Evolutionary conservation across 2,329 filamentous ascomycete species (phyloP), one percentile per base, ranked within the genome.

Genomic region (Colletotrichum filicis): DNA sequence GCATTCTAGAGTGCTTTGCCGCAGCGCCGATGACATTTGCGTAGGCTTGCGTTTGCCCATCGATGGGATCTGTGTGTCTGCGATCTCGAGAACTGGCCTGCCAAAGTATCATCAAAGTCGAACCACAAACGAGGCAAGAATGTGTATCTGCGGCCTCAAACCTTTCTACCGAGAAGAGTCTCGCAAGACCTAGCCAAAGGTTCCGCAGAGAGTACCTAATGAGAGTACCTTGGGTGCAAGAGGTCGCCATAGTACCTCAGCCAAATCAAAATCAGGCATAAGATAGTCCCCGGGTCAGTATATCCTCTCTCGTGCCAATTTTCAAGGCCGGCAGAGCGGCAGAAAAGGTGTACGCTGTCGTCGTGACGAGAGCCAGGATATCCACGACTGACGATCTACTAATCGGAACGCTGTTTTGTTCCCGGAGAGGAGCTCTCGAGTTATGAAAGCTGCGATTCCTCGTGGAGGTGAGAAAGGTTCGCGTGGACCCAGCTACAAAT

Each of bases 271-370:
- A 24, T 19, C 35, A 56, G 69, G 30, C 32, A 68, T n/a, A 58
- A 32, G 26, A 61, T 46, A 63, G 28, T 35, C 58, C 35, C 7
- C 61, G 35, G 26, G 52, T 68, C 57, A 52, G 56, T 30, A 32
- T 71, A 52, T 62, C 57, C 24, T 71, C 61, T 62, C 71, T 57
- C 62, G 52, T 37, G 28, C 62, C 22, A 35, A 22, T 37, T 46
- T 24, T 52, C 56, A 37, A 52, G 30, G 46, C 19, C 37, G 56
- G 37, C 22, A 57, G 49, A 19, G 55, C 26, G 53, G 62, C 62
- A 62, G 37, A 42, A 42, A 42, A 42, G 62, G 49, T 61, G 30
- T 35, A 28, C 22, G 57, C 57, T 61, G 28, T 35, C 30, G 61
- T 71, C 49, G 42, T 52, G 56, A 66, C 8, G 19, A 42, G 64